These are phyloP conservation scores for Pancytospora philotis DNA, from an alignment of 371 early-diverging fungal genomes.

Conservation along the genomic window DNA sequence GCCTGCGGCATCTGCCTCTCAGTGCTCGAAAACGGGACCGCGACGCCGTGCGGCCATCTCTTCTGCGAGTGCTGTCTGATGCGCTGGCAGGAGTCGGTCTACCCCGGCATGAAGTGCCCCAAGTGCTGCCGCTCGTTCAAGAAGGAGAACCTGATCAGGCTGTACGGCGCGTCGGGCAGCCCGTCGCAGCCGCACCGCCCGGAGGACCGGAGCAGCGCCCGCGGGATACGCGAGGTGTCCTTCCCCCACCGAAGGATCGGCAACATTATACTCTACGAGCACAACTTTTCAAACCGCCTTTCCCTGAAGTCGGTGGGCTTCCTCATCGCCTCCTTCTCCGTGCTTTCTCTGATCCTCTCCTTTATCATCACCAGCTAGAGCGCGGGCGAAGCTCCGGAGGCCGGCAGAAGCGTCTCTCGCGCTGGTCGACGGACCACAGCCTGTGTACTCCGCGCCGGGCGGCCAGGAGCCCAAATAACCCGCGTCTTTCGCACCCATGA, in stretches of 20 bases:
- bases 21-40: background rate
- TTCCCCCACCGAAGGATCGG: background rate
- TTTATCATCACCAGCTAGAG: background rate
- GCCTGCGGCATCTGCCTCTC: background rate
- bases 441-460: no score
- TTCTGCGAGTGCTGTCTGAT: background rate
- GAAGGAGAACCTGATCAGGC: background rate
- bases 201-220: background rate
- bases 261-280: background rate
- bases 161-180: background rate
- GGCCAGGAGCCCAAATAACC: no score
- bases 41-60: constrained; percentile 7
- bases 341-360: background rate
- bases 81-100: background rate
- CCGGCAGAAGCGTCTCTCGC: no score
- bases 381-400: no score
- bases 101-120: background rate
- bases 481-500: no score
- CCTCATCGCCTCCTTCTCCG: background rate
- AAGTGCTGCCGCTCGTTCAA: background rate
- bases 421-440: no score
- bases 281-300: background rate
- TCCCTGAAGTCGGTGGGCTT: background rate
- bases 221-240: background rate
- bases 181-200: background rate